These are phyloP conservation scores for Coemansia sp. DNA, from an alignment of 192 early-diverging fungal species.

Conservation along the genomic window DNA sequence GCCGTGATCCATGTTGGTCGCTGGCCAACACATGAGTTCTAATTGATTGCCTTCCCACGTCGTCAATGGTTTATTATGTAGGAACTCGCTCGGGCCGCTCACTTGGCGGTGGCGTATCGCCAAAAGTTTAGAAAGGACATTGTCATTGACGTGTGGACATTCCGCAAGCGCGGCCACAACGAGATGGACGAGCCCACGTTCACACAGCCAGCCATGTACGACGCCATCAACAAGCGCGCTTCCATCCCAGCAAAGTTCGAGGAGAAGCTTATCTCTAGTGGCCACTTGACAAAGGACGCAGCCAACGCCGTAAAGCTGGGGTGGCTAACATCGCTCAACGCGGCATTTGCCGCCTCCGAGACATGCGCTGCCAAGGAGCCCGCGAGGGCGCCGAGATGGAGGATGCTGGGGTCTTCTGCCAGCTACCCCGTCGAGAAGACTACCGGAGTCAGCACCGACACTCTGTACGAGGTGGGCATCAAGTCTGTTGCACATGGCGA, in stretches of 20 bases:
- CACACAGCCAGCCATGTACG: slow-evolving; percentile 97
- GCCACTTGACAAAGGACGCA: slow-evolving; percentile 18
- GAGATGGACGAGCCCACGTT: slow-evolving; percentile 97
- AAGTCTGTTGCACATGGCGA: slow-evolving; percentile 67
- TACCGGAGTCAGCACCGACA: slow-evolving; percentile 63
- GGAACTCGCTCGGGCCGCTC: slow-evolving; percentile 84
- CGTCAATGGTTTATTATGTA: slow-evolving; percentile 12
- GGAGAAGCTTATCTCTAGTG: slow-evolving; percentile 45
- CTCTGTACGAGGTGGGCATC: slow-evolving; percentile 67
- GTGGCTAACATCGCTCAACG: slow-evolving; percentile 30
- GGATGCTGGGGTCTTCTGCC: background rate
- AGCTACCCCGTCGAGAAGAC: slow-evolving; percentile 24
- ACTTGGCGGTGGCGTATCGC: slow-evolving; percentile 85
- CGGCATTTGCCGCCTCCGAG: slow-evolving; percentile 23
- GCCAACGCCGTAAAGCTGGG: slow-evolving; percentile 16
- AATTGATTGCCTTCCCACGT: background rate
- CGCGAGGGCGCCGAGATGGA: slow-evolving; percentile 16
- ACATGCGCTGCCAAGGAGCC: slow-evolving; percentile 33
- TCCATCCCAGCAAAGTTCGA: slow-evolving; percentile 85
- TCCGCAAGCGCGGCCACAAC: slow-evolving; percentile 97
- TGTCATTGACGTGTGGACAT: slow-evolving; percentile 91
- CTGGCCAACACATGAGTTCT: background rate
- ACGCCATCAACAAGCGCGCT: slow-evolving; percentile 72
- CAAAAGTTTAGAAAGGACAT: slow-evolving; percentile 93
- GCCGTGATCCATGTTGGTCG: background rate